These are phyloP conservation scores for Monascus ruber DNA, from an alignment of 2,329 filamentous ascomycete genomes.

Conservation along the genomic window DNA sequence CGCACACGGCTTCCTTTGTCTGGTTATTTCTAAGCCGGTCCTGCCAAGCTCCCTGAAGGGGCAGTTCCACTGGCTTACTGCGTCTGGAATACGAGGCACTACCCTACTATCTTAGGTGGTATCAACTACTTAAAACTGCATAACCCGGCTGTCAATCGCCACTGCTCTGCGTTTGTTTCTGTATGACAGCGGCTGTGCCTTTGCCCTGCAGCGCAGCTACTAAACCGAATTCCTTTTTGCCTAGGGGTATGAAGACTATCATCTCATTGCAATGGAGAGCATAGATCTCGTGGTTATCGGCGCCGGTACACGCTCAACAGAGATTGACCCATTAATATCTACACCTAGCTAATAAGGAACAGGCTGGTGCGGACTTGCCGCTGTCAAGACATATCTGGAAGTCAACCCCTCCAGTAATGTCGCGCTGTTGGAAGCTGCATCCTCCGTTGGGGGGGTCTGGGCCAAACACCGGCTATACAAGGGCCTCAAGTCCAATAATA, in stretches of 20 bases:
- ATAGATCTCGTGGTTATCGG: slow-evolving; percentile 21
- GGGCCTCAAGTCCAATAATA: slow-evolving; percentile 62
- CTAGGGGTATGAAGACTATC: slow-evolving; percentile 1
- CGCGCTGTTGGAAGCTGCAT: slow-evolving; percentile 46
- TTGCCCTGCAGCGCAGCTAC: no score
- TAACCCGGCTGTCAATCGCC: no score
- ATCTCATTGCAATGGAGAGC: slow-evolving; percentile 10
- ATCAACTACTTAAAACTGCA: no score
- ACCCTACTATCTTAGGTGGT: no score
- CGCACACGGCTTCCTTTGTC: no score
- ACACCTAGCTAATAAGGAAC: neutral
- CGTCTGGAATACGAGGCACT: no score
- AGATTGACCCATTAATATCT: slow-evolving; percentile 21
- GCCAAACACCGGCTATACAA: slow-evolving; percentile 53
- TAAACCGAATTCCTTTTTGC: no score
- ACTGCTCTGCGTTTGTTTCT: no score
- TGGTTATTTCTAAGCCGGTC: no score
- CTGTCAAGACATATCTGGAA: slow-evolving; percentile 51
- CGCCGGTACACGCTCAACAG: slow-evolving; percentile 25
- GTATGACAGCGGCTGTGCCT: no score
- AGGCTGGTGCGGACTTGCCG: slow-evolving; percentile 47
- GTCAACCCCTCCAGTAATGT: slow-evolving; percentile 48
- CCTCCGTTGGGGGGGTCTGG: slow-evolving; percentile 59
- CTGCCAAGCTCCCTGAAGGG: no score
- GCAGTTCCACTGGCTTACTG: no score